Evolutionary conservation across 108 stramenopile species (phyloP).

Genomic region (Conticribra guillardii): DNA sequence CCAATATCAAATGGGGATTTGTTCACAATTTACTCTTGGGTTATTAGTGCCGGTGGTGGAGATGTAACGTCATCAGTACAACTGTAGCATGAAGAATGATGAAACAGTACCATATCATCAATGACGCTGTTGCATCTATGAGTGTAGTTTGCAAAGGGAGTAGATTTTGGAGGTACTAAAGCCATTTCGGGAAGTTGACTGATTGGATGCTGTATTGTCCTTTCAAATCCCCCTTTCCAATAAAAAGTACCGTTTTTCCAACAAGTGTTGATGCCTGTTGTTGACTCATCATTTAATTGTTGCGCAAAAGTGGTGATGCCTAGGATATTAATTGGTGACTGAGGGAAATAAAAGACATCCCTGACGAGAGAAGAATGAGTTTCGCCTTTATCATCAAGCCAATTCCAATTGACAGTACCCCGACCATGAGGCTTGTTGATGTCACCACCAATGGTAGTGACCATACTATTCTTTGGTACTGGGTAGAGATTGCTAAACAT

Average conservation of each 20-base stretch:
- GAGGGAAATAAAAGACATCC: neutral
- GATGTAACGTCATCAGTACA: neutral
- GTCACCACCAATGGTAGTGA: neutral
- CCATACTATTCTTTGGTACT: neutral
- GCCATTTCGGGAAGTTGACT: neutral
- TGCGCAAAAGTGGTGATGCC: neutral
- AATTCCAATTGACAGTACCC: constrained; percentile 1
- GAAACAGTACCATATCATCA: neutral
- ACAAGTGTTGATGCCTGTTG: neutral
- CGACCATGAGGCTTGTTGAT: neutral
- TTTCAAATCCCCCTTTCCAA: neutral
- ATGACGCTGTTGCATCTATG: neutral
- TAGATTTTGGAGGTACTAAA: neutral
- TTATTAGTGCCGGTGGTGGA: neutral
- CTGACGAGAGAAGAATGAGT: neutral
- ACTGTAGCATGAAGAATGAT: neutral
- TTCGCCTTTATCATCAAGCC: neutral
- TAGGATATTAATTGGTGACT: neutral
- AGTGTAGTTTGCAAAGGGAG: neutral
- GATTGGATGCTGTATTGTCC: neutral
- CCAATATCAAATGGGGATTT: neutral
- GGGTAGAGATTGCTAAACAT: neutral
- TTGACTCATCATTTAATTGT: neutral
- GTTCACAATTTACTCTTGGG: neutral
- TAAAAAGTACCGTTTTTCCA: neutral